A percentile compares a stretch with the other conserved stretches of the same genome.
Conservation (phyloP, 139 green algal genomes). For the Micractinium conductrix region DNA sequence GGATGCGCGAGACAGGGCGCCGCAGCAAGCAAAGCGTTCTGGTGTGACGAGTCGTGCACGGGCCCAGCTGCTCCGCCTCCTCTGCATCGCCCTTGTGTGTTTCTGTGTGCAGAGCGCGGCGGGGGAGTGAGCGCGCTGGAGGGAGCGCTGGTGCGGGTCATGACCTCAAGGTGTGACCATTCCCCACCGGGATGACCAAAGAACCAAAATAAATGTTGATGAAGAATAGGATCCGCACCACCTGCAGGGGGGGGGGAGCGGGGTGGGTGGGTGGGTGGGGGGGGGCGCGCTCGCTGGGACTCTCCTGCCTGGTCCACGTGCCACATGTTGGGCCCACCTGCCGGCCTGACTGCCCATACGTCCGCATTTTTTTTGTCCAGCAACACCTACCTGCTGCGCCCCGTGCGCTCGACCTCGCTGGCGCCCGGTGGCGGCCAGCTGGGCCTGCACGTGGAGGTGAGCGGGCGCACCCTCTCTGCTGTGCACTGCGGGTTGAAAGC, state of each 20-base stretch:
- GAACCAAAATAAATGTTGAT: slow-evolving; percentile 73
- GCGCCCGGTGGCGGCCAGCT: background rate
- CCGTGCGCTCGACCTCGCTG: background rate
- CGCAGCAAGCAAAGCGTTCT: background rate
- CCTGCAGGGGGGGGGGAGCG: no score
- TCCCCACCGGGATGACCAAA: no score
- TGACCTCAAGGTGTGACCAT: background rate
- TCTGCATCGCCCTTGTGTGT: no score
- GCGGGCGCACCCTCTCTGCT: no score
- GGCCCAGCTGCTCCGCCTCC: background rate
- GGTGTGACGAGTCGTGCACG: background rate
- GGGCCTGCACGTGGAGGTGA: background rate
- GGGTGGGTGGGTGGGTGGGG: no score
- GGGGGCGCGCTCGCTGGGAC: no score
- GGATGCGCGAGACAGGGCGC: no score
- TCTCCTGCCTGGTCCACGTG: no score
- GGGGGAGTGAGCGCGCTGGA: background rate
- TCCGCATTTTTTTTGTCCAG: no score
- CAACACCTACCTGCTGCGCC: background rate
- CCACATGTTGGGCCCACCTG: no score
- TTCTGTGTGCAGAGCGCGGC: background rate
- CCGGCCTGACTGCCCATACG: no score
- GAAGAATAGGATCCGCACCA: slow-evolving; percentile 64
- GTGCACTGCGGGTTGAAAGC: no score
- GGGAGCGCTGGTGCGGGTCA: background rate